Base-by-base conservation (phyloP, 2,329 filamentous ascomycete species). In the Aspergillus pseudonomiae region DNA sequence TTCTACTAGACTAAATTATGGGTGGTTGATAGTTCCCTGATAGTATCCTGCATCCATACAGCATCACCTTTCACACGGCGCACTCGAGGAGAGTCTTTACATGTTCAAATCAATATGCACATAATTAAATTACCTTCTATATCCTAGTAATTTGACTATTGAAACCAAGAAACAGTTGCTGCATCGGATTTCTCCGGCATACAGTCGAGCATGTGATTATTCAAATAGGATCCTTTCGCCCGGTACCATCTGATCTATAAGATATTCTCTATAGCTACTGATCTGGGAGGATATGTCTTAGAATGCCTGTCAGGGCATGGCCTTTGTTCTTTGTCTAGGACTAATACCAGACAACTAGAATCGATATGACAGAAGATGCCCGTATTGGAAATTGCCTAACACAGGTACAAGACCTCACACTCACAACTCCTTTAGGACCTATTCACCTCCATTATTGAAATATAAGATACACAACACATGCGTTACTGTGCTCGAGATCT, bases 311-410 rank as follows among this genome's bases (percentile, higher is more conserved):
- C 16, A n/a, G 19, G 0, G 3, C 9, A 41, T 41, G 16, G 16
- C 3, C 1, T 3, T 41, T n/a, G 1, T 2, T 3, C 1, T n/a
- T 41, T 2, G 3, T 41, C 39, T 1, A n/a, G 16, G 7, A 1
- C 19, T 4, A 41, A 41, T 3, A n/a, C 19, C 6, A 41, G 39
- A n/a, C 39, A 41, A n/a, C 19, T 41, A 4, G 7, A 41, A 41
- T 0, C 16, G 39, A 1, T 9, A 16, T 2, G 16, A 19, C n/a
- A 41, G 16, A 19, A 19, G 19, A 16, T 9, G 16, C 3, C 2
- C 16, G 3, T 6, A 16, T n/a, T 19, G 1, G 39, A 41, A 41
- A 41, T 16, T 41, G 19, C 16, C 39, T 6, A 0, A 4, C 7
- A 41, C 16, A 10, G 7, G 16, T 16, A 36, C 36, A 9, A 9